These are phyloP conservation scores for Rhizoctonia solani DNA, from an alignment of 1,284 basidiomycete genomes.

Conservation along the genomic window DNA sequence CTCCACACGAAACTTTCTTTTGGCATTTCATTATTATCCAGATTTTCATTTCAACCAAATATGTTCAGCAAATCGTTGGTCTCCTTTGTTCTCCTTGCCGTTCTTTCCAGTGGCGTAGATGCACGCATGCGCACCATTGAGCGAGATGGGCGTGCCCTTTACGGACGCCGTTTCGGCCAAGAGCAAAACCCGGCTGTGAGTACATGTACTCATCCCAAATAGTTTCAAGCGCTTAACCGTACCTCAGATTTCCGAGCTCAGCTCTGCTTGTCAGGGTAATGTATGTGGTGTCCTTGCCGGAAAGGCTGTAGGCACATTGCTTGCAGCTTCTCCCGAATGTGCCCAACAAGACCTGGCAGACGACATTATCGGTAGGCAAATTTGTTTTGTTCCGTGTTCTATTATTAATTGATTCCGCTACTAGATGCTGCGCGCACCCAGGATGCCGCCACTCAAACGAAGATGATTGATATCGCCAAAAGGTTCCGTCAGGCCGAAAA, in stretches of 20 bases:
- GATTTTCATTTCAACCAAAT: constrained; percentile 39
- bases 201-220: background rate
- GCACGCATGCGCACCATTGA: constrained; percentile 33
- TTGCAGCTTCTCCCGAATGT: constrained; percentile 60
- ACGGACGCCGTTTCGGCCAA: constrained; percentile 60
- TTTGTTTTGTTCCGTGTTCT: background rate
- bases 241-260: constrained; percentile 49
- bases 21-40: constrained; percentile 6
- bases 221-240: background rate
- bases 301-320: constrained; percentile 56
- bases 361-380: constrained; percentile 56
- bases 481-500: constrained; percentile 64
- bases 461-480: constrained; percentile 53
- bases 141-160: constrained; percentile 47
- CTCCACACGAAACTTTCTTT: constrained; percentile 37
- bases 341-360: constrained; percentile 65
- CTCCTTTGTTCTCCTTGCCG: constrained; percentile 40
- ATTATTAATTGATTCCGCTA: background rate
- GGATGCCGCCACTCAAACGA: constrained; percentile 35
- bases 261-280: constrained; percentile 54
- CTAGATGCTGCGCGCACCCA: constrained; percentile 52
- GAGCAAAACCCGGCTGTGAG: constrained; percentile 52
- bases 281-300: constrained; percentile 59
- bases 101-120: constrained; percentile 25
- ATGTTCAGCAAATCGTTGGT: constrained; percentile 54